phyloP scores from a whole-genome alignment of 2,329 filamentous ascomycete species.

The Chrysoporthe austroafricana region DNA sequence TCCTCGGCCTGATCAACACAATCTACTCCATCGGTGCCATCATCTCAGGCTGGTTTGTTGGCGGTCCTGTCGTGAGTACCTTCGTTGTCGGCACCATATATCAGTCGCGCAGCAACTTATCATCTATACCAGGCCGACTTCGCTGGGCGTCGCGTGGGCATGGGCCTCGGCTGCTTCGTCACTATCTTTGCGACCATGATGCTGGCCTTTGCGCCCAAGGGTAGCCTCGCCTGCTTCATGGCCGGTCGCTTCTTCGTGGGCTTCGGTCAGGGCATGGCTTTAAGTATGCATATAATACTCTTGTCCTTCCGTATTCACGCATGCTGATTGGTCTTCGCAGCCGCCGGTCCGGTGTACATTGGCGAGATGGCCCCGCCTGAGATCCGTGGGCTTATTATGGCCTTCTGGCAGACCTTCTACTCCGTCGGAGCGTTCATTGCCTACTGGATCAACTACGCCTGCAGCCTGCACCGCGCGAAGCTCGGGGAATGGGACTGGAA shows the following conservation, averaged over 20 bases:
- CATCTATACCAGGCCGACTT: slow-evolving; percentile 50
- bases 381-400: slow-evolving; percentile 70
- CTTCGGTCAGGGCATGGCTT: slow-evolving; percentile 69
- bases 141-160: slow-evolving; percentile 65
- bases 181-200: slow-evolving; percentile 72
- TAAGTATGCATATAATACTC: slow-evolving; percentile 35
- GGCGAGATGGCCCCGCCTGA: slow-evolving; percentile 67
- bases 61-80: slow-evolving; percentile 57
- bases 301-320: background rate
- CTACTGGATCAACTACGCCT: slow-evolving; percentile 68
- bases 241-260: slow-evolving; percentile 71
- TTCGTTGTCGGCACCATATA: no score
- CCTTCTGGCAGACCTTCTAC: slow-evolving; percentile 72
- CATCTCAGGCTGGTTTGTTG: slow-evolving; percentile 70
- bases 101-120: background rate
- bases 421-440: slow-evolving; percentile 68
- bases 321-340: slow-evolving; percentile 38
- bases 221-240: slow-evolving; percentile 68
- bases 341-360: slow-evolving; percentile 72
- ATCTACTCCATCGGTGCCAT: slow-evolving; percentile 74
- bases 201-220: slow-evolving; percentile 65
- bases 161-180: slow-evolving; percentile 65
- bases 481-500: slow-evolving; percentile 76
- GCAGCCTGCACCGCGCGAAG: slow-evolving; percentile 54
- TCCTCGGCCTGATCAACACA: slow-evolving; percentile 63